A percentile compares a stretch with the other conserved stretches of the same genome.
phyloP scores from a whole-genome alignment of 139 green algal species.

The Coccomyxa sp. region DNA sequence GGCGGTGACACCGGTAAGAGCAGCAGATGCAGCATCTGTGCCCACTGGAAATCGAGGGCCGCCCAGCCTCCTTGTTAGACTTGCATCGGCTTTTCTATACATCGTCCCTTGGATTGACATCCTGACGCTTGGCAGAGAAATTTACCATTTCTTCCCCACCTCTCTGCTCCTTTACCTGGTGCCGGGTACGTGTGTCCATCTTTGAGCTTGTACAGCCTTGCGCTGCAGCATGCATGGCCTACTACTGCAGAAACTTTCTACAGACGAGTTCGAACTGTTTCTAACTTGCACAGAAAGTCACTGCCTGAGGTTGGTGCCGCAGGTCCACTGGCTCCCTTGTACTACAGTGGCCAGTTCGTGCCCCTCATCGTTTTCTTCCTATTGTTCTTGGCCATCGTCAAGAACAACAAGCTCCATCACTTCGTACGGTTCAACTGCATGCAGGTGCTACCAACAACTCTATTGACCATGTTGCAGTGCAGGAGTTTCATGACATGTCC shows the following conservation, averaged over 20 bases:
- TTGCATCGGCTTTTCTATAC: conserved; percentile 54
- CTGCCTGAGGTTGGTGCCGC: conserved; percentile 2
- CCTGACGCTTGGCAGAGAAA: conserved; percentile 24
- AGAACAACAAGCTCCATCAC: conserved; percentile 71
- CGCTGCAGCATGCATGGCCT: too few relatives aligned
- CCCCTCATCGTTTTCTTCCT: conserved; percentile 76
- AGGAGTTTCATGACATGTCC: not conserved
- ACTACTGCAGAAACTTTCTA: not conserved
- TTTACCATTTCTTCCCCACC: conserved; percentile 44
- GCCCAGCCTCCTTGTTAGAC: conserved; percentile 8
- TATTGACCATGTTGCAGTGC: not conserved
- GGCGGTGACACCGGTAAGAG: not conserved
- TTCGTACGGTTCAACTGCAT: conserved; percentile 80
- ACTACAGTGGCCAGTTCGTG: conserved; percentile 61
- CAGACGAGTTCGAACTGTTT: not conserved
- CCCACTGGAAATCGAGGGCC: not conserved
- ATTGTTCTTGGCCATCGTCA: conserved; percentile 66
- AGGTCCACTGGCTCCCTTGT: conserved; percentile 47
- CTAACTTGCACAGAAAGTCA: too few relatives aligned
- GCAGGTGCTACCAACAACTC: conserved; percentile 35
- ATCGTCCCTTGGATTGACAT: conserved; percentile 68
- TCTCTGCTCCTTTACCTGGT: conserved; percentile 42
- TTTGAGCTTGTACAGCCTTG: not conserved
- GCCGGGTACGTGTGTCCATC: conserved; percentile 18
- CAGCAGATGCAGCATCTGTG: conserved; percentile 1